Percentiles rank a stretch among this genome's conserved stretches.
Conservation (phyloP, 2,329 filamentous ascomycete genomes). For the Penicillium sp. region DNA sequence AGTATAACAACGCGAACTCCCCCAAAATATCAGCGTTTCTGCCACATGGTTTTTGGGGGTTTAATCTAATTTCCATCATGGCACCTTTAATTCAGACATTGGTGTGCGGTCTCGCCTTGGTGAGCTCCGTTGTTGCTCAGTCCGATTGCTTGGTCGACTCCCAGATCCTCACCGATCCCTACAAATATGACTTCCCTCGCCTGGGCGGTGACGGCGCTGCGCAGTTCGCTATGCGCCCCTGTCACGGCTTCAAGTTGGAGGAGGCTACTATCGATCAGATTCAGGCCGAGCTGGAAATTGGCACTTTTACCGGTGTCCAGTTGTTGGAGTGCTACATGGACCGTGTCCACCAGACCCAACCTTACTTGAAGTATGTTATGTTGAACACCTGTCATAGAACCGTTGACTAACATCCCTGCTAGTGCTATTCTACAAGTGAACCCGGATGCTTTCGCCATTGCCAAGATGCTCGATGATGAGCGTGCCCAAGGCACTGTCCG, state of each 20-base stretch:
- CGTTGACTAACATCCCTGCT: background rate
- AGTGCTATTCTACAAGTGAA: constrained; percentile 55
- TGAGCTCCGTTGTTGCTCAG: constrained; percentile 14
- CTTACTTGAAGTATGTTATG: constrained; percentile 52
- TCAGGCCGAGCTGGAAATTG: constrained; percentile 49
- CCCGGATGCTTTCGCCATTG: constrained; percentile 57
- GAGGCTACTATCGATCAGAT: constrained; percentile 63
- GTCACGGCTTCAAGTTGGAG: constrained; percentile 54
- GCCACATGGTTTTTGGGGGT: constrained; percentile 17
- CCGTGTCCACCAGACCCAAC: constrained; percentile 53
- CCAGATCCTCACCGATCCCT: constrained; percentile 29
- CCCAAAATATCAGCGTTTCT: constrained; percentile 9
- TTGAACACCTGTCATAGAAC: background rate
- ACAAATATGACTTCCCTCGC: constrained; percentile 33
- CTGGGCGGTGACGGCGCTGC: constrained; percentile 26
- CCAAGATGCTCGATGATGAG: constrained; percentile 53
- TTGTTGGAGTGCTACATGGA: constrained; percentile 56
- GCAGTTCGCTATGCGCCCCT: constrained; percentile 56
- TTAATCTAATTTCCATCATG: constrained; percentile 10
- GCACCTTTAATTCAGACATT: constrained; percentile 15
- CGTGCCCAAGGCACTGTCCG: constrained; percentile 48
- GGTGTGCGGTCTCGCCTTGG: constrained; percentile 18
- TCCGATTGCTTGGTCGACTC: constrained; percentile 24
- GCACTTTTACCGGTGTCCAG: constrained; percentile 50
- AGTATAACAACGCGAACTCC: constrained; percentile 6